phyloP scores from a whole-genome alignment of 495 filamentous ascomycete genomes.

The Daldinia caldariorum region DNA sequence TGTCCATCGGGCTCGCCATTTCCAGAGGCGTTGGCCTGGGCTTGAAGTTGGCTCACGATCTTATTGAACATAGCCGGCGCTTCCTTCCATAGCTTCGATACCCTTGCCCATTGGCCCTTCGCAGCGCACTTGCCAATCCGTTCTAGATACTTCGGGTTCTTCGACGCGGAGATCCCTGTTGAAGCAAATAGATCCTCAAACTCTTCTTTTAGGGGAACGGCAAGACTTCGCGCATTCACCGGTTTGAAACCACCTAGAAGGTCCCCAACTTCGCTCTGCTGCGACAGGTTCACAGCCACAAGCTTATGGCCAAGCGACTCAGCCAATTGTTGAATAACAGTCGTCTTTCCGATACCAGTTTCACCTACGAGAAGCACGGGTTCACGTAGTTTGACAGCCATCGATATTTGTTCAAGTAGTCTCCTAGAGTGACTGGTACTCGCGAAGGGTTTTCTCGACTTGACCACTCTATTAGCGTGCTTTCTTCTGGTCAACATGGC shows the following conservation, averaged over 20 bases:
- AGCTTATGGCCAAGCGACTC: constrained; percentile 82
- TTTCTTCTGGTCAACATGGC: constrained; percentile 63
- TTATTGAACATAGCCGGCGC: constrained; percentile 84
- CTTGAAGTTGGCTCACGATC: constrained; percentile 65
- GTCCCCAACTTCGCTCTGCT: constrained; percentile 96
- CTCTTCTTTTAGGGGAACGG: constrained; percentile 89
- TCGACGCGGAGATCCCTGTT: constrained; percentile 81
- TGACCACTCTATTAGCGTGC: constrained; percentile 53
- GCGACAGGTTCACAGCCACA: constrained; percentile 91
- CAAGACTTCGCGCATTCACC: constrained; percentile 85
- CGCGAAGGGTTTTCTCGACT: constrained; percentile 69
- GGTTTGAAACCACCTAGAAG: constrained; percentile 96
- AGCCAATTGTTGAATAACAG: constrained; percentile 91
- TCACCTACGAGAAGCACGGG: constrained; percentile 94
- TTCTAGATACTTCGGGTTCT: constrained; percentile 86
- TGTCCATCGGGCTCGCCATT: constrained; percentile 56
- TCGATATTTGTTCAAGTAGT: constrained; percentile 84
- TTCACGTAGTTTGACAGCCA: constrained; percentile 82
- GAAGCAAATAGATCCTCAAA: constrained; percentile 88
- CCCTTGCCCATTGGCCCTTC: constrained; percentile 83
- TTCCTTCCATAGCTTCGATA: constrained; percentile 87
- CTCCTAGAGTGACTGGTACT: constrained; percentile 75
- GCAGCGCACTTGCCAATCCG: constrained; percentile 79
- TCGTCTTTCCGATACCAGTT: constrained; percentile 98
- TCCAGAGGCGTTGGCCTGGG: constrained; percentile 49